These are phyloP conservation scores for Nicotiana obtusifolia DNA, from an alignment of 257 asterid genomes.

Conservation along the genomic window DNA sequence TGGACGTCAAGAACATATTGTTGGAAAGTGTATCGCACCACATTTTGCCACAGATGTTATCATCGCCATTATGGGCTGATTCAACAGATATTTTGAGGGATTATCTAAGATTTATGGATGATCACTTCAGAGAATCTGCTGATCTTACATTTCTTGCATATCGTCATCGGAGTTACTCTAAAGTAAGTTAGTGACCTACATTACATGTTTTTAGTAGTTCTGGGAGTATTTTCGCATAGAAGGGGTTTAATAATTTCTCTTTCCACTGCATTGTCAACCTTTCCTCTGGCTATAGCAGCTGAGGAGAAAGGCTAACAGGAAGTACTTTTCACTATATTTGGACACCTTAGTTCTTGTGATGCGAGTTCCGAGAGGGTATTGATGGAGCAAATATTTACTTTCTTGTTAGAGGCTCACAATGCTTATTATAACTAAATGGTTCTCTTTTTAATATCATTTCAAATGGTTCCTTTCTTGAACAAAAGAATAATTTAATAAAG, in stretches of 20 bases:
- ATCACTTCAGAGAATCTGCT: constrained; percentile 89
- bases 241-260: not conserved
- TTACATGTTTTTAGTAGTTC: not conserved
- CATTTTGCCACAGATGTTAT: constrained; percentile 88
- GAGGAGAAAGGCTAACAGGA: not conserved
- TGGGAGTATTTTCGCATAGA: not conserved
- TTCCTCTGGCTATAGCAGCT: not conserved
- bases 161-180: constrained; percentile 90
- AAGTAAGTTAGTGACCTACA: constrained; percentile 41
- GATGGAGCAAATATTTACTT: not conserved
- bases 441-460: not conserved
- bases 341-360: not conserved
- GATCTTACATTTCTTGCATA: constrained; percentile 95
- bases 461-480: not conserved
- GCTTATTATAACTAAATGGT: not conserved
- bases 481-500: not conserved
- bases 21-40: constrained; percentile 87
- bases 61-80: constrained; percentile 85
- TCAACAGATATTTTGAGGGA: constrained; percentile 51
- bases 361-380: not conserved
- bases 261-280: not conserved
- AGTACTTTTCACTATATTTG: not conserved
- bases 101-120: constrained; percentile 85
- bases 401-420: not conserved
- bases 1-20: constrained; percentile 96